phyloP scores from a whole-genome alignment of 2,329 filamentous ascomycete genomes.

The Pseudohalonectria lignicola region DNA sequence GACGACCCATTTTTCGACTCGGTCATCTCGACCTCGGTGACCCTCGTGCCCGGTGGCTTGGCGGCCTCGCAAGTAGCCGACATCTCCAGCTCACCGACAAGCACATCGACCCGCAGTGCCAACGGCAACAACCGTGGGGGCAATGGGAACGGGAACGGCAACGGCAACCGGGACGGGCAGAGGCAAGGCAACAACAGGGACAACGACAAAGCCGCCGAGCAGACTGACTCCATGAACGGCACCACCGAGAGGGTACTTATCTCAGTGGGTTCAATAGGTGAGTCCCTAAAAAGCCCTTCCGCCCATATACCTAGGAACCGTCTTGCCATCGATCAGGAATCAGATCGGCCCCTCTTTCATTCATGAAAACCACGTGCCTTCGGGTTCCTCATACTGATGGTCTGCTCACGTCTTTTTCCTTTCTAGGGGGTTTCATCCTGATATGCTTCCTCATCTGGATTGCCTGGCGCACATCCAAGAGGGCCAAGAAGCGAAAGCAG shows the following conservation, averaged over 20 bases:
- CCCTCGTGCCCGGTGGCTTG: neutral
- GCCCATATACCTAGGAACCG: too few relatives aligned
- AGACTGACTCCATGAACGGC: conserved; percentile 7
- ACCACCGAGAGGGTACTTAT: conserved; percentile 18
- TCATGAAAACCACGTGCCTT: too few relatives aligned
- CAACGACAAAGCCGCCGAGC: conserved; percentile 3
- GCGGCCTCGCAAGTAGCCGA: too few relatives aligned
- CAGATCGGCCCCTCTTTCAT: too few relatives aligned
- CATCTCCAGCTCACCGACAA: too few relatives aligned
- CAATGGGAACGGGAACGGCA: conserved; percentile 2
- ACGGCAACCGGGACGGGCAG: conserved; percentile 1
- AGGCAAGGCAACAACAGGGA: conserved; percentile 1
- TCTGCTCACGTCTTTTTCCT: neutral
- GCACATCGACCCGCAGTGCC: neutral
- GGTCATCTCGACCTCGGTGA: neutral
- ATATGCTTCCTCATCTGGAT: conserved; percentile 33
- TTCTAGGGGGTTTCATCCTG: conserved; percentile 31
- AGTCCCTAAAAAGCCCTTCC: neutral
- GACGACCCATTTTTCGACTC: too few relatives aligned
- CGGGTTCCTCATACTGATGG: neutral
- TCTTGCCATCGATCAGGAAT: too few relatives aligned
- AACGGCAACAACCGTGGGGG: neutral
- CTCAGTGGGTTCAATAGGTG: conserved; percentile 22
- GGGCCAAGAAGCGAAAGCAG: conserved; percentile 15
- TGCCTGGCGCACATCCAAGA: conserved; percentile 26